Evolutionary conservation across 768 basidiomycete species (phyloP), one percentile per base, ranked within the genome.

Genomic region (Pulveroboletus ravenelii): DNA sequence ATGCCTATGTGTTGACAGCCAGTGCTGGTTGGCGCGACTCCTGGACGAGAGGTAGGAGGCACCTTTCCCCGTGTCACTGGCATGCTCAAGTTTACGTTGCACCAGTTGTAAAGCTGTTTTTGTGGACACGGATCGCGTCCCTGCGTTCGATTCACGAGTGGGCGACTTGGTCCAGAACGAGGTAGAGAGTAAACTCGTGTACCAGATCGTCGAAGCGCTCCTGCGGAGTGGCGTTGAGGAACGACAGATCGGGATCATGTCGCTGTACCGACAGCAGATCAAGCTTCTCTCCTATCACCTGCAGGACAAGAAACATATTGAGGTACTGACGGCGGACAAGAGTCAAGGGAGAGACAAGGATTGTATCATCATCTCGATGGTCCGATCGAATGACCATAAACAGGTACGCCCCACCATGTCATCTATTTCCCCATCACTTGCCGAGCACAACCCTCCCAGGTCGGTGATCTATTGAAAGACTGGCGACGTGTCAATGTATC

Each of bases 401-500:
- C 77, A 75, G 68, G 93, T 93, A 62, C 59, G 85, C 74, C 6
- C 6, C n/a, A 10, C 20, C 6, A 25, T 34, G 14, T 10, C 4
- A n/a, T 41, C 6, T 15, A 30, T 10, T 5, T 23, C 31, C 10
- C 45, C 25, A 23, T 10, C 3, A 1, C 13, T 47, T 27, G 18
- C 44, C 32, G 20, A 20, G 7, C 12, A 9, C 46, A 3, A 3
- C 15, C 10, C 17, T 42, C 25, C 30, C 53, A 95, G 93, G 78
- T 92, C 25, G 96, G 96, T 9, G 93, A 97, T 47, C 77, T 99
- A 2, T 74, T 98, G 23, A 91, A 88, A 59, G 96, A 99, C 64
- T 97, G 95, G 94, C 78, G 96, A 34, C 71, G 96, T 31, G 85
- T 97, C 77, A 99, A 99, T 62, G 96, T 99, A 15, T 88, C 93